These are phyloP conservation scores for Zalerion maritima DNA, from an alignment of 495 filamentous ascomycete genomes.

Conservation along the genomic window DNA sequence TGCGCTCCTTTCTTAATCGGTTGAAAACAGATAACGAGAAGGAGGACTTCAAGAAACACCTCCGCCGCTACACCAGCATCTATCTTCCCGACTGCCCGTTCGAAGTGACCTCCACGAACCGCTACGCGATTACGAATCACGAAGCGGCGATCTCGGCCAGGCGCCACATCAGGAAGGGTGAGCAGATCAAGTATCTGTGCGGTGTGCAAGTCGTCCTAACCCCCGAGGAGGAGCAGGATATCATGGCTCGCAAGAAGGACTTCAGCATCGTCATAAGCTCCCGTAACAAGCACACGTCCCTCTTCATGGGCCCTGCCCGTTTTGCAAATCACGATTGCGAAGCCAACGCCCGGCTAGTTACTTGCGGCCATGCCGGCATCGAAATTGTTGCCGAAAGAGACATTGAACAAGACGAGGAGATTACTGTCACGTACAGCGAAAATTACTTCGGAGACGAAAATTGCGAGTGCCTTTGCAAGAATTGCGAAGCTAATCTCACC, in stretches of 20 bases:
- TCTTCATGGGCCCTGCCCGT: conserved; percentile 88
- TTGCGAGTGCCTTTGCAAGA: conserved; percentile 82
- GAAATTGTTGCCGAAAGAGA: conserved; percentile 65
- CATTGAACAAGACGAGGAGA: conserved; percentile 81
- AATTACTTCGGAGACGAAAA: conserved; percentile 95
- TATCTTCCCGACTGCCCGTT: conserved; percentile 88
- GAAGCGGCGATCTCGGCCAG: conserved; percentile 84
- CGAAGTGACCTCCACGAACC: conserved; percentile 86
- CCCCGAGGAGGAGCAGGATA: conserved; percentile 68
- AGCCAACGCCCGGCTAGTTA: conserved; percentile 77
- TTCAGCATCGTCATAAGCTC: conserved; percentile 95
- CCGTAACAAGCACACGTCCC: conserved; percentile 68
- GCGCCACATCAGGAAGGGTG: conserved; percentile 58
- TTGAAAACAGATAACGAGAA: conserved; percentile 65
- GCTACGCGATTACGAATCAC: conserved; percentile 79
- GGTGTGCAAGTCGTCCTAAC: conserved; percentile 86
- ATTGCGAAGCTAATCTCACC: conserved; percentile 58
- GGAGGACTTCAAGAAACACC: conserved; percentile 73
- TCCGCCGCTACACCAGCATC: conserved; percentile 83
- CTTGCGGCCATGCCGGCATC: conserved; percentile 71
- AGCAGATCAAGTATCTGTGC: conserved; percentile 77
- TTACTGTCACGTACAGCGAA: conserved; percentile 88
- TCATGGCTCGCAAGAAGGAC: conserved; percentile 66
- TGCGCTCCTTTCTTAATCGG: conserved; percentile 50
- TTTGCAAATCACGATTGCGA: conserved; percentile 97